Conservation (phyloP, 495 filamentous ascomycete species). For the Penicillium paxilli region DNA sequence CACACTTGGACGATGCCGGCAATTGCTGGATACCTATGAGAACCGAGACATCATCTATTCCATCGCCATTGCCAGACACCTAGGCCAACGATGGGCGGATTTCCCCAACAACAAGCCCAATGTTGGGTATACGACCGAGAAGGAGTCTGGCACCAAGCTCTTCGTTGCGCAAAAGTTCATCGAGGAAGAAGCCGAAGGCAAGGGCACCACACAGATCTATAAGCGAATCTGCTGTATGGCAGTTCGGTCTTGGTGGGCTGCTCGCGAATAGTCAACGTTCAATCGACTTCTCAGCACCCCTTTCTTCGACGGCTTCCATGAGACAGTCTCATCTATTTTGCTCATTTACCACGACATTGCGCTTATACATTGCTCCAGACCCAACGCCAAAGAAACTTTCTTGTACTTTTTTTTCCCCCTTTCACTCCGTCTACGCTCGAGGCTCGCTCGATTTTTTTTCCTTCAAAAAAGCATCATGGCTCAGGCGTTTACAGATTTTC, state of each 20-base stretch:
- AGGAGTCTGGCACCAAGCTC: slow-evolving; percentile 70
- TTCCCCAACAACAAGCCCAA: slow-evolving; percentile 59
- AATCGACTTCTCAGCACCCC: neutral
- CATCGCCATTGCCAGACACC: slow-evolving; percentile 74
- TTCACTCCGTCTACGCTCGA: neutral
- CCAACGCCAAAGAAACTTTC: neutral
- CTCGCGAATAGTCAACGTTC: slow-evolving; percentile 34
- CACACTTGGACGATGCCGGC: slow-evolving; percentile 59
- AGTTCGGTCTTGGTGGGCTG: slow-evolving; percentile 53
- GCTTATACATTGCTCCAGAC: neutral
- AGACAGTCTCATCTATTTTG: neutral
- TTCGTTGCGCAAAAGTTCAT: slow-evolving; percentile 81
- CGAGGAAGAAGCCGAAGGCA: slow-evolving; percentile 66
- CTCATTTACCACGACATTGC: neutral
- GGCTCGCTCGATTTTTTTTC: neutral
- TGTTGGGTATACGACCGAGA: slow-evolving; percentile 63
- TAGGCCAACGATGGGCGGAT: slow-evolving; percentile 65
- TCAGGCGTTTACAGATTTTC: slow-evolving; percentile 21
- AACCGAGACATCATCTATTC: slow-evolving; percentile 93
- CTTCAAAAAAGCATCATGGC: slow-evolving; percentile 33
- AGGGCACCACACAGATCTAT: slow-evolving; percentile 78
- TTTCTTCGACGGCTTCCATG: no score
- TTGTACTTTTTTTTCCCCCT: neutral
- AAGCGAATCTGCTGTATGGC: slow-evolving; percentile 76
- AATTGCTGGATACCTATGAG: slow-evolving; percentile 73